Conservation (phyloP, 345 rosid genomes). For the Eutrema heterophyllum region DNA sequence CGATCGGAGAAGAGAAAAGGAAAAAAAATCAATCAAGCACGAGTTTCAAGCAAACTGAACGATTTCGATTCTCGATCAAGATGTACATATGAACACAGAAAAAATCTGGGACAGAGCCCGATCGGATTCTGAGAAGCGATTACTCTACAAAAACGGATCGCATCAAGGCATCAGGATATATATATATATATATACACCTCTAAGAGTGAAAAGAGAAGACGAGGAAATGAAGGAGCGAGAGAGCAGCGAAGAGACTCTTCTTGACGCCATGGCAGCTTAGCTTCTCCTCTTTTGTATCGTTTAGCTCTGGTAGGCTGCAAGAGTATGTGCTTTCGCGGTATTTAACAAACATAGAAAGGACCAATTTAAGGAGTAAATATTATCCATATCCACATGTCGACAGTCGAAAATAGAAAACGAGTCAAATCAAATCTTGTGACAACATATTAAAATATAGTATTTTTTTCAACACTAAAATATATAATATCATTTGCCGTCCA, state of each 20-base stretch:
- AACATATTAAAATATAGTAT: too few species aligned
- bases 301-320: background rate
- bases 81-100: background rate
- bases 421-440: too few species aligned
- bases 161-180: background rate
- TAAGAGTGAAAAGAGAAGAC: slow-evolving; percentile 8
- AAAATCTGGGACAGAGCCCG: background rate
- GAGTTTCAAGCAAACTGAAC: background rate
- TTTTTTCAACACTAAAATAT: too few species aligned
- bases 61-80: background rate
- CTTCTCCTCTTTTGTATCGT: background rate
- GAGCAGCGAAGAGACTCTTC: slow-evolving; percentile 42
- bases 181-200: background rate
- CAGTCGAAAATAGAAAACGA: background rate
- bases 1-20: background rate
- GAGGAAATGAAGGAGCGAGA: slow-evolving; percentile 52
- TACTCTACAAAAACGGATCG: background rate
- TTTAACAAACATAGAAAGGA: background rate
- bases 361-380: background rate
- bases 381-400: background rate
- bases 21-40: background rate
- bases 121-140: background rate
- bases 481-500: too few species aligned
- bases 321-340: background rate
- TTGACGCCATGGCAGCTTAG: slow-evolving; percentile 42